Conservation (phyloP, 306 rosid genomes). For the Ammopiptanthus mongolicus region DNA sequence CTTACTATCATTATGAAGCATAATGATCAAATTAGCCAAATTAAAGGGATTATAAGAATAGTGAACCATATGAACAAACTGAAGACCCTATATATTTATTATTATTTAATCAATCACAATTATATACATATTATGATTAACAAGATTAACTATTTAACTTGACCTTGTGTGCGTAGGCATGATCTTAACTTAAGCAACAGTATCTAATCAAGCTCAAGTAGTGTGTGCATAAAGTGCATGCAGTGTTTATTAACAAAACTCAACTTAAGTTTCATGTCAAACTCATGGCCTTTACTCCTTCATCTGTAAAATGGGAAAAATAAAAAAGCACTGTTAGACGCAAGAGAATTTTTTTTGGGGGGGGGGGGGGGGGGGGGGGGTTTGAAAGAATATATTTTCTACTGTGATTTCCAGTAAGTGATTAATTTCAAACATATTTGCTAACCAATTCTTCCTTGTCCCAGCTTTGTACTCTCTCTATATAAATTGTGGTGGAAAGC, state of each 20-base stretch:
- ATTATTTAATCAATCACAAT: no score
- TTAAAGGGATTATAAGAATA: not conserved
- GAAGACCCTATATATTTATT: not conserved
- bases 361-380: no score
- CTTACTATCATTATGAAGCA: not conserved
- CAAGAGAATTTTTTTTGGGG: no score
- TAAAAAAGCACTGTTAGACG: not conserved
- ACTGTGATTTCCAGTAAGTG: not conserved
- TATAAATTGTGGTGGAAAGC: conserved; percentile 38
- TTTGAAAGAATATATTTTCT: not conserved
- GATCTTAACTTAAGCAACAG: no score
- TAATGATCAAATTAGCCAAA: not conserved
- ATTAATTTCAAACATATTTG: not conserved
- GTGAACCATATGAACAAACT: not conserved
- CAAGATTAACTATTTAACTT: no score
- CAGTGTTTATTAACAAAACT: not conserved
- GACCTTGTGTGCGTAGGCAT: no score
- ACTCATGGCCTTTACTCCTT: not conserved
- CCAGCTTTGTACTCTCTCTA: conserved; percentile 24
- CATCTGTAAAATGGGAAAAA: no score
- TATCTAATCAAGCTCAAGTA: no score
- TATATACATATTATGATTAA: no score
- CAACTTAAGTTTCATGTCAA: not conserved
- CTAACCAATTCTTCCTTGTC: not conserved
- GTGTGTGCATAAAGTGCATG: no score